Evolutionary conservation across 441 rosid species (phyloP).

Genomic region (Adansonia gregorii): DNA sequence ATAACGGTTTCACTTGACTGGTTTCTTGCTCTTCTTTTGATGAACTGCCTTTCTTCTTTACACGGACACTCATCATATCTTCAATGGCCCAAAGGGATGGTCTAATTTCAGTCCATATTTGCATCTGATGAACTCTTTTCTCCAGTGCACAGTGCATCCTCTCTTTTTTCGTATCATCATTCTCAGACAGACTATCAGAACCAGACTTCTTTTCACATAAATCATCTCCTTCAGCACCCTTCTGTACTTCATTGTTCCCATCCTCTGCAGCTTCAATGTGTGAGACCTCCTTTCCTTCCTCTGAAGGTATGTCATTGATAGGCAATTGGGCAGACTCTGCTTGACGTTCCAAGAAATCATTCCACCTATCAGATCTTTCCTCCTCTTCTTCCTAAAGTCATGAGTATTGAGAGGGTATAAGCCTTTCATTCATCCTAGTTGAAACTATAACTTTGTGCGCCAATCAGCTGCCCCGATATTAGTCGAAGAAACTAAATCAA

Average conservation of each 20-base stretch:
- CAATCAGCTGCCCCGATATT: slow-evolving; percentile 21
- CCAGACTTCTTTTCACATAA: slow-evolving; percentile 40
- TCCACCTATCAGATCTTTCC: slow-evolving; percentile 99
- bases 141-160: slow-evolving; percentile 36
- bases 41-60: slow-evolving; percentile 59
- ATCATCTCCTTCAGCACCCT: slow-evolving; percentile 49
- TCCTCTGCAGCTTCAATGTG: slow-evolving; percentile 39
- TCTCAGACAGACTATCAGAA: slow-evolving; percentile 45
- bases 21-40: slow-evolving; percentile 52
- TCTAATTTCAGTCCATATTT: slow-evolving; percentile 85
- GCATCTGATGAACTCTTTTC: slow-evolving; percentile 55
- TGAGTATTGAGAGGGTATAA: slow-evolving; percentile 22
- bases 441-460: slow-evolving; percentile 11
- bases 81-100: slow-evolving; percentile 76
- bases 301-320: slow-evolving; percentile 39
- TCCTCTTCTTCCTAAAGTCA: slow-evolving; percentile 92
- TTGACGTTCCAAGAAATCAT: slow-evolving; percentile 70
- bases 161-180: slow-evolving; percentile 47
- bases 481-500: slow-evolving; percentile 15
- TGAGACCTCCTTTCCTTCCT: slow-evolving; percentile 42
- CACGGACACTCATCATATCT: slow-evolving; percentile 81
- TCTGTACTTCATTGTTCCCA: slow-evolving; percentile 42
- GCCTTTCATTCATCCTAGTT: neutral
- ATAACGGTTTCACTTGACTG: slow-evolving; percentile 46
- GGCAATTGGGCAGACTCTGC: slow-evolving; percentile 56